Conservation (phyloP, 495 filamentous ascomycete genomes). For the Tuber magnatum region DNA sequence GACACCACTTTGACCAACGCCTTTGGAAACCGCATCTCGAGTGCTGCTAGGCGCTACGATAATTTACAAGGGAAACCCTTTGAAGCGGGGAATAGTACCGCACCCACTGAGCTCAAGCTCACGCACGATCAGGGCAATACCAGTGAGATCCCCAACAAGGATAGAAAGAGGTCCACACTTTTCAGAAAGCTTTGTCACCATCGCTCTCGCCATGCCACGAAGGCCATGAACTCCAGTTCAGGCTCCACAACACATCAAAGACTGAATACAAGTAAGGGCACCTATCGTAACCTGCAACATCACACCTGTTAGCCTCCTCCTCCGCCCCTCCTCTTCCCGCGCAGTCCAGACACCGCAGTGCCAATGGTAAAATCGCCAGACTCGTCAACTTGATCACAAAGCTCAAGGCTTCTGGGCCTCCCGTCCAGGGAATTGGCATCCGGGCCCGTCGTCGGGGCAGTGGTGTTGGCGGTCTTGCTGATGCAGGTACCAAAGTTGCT, state of each 20-base stretch:
- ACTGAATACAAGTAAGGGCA: not conserved
- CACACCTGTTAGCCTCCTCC: not conserved
- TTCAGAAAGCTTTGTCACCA: not conserved
- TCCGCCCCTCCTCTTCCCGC: slow-evolving; percentile 22
- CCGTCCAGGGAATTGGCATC: slow-evolving; percentile 62
- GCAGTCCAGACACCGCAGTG: slow-evolving; percentile 48
- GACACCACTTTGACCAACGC: not conserved
- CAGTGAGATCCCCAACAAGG: not conserved
- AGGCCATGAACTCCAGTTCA: not conserved
- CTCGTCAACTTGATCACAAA: slow-evolving; percentile 59
- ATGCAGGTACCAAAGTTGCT: slow-evolving; percentile 53
- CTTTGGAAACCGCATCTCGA: not conserved
- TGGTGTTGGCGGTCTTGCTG: slow-evolving; percentile 45
- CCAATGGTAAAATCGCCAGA: slow-evolving; percentile 52
- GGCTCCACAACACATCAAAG: no score
- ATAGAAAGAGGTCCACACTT: not conserved
- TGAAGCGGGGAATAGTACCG: not conserved
- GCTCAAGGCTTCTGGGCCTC: slow-evolving; percentile 56
- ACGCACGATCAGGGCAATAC: not conserved
- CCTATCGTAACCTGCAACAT: not conserved
- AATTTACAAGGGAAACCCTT: not conserved
- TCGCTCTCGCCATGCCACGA: not conserved
- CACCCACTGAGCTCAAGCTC: not conserved
- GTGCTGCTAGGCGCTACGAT: not conserved
- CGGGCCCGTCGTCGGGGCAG: slow-evolving; percentile 48